Evolutionary conservation across 1,284 basidiomycete species (phyloP).

Genomic region (Sparassis latifolia): DNA sequence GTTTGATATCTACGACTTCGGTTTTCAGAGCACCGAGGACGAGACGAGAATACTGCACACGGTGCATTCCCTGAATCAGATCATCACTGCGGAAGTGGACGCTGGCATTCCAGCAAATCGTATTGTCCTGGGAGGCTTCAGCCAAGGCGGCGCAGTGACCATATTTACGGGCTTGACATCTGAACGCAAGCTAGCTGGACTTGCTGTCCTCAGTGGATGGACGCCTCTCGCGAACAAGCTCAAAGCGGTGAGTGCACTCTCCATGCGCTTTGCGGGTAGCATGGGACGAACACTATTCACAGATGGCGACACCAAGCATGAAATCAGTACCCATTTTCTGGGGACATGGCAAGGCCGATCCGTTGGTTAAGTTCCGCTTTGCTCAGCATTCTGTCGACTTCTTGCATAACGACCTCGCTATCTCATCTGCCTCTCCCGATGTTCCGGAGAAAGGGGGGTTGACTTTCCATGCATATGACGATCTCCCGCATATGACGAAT

Average conservation of each 20-base stretch:
- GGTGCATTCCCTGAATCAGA: constrained; percentile 53
- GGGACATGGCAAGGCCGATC: constrained; percentile 78
- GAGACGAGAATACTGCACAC: constrained; percentile 69
- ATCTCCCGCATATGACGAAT: constrained; percentile 58
- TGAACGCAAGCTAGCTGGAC: constrained; percentile 65
- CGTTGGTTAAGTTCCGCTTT: constrained; percentile 52
- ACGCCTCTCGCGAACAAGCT: constrained; percentile 62
- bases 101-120: constrained; percentile 59
- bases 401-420: constrained; percentile 43
- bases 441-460: constrained; percentile 21
- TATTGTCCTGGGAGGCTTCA: constrained; percentile 82
- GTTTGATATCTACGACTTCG: constrained; percentile 76
- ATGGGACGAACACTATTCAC: no score
- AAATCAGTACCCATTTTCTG: constrained; percentile 72
- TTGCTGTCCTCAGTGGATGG: constrained; percentile 75
- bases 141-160: constrained; percentile 80
- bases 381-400: constrained; percentile 47
- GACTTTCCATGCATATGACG: constrained; percentile 50
- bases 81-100: constrained; percentile 75
- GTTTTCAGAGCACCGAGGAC: constrained; percentile 58
- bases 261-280: not conserved
- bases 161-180: constrained; percentile 67
- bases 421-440: constrained; percentile 28
- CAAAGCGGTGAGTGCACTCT: constrained; percentile 41
- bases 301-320: constrained; percentile 56